Evolutionary conservation across 768 basidiomycete species (phyloP).

Genomic region (Hygrophorus russula): DNA sequence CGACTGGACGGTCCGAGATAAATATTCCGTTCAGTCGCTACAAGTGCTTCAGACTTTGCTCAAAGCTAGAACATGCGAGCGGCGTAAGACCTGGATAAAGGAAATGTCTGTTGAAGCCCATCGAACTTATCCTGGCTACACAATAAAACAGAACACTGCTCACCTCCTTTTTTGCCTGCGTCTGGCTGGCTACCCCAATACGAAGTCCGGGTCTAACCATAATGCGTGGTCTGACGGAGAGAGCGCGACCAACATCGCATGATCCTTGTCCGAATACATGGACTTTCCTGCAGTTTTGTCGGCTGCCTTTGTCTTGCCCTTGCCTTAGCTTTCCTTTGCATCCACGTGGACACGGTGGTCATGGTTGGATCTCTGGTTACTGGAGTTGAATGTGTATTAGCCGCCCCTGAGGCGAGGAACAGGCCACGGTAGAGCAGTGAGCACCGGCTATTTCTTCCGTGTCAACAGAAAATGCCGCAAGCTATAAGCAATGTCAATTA

Average conservation of each 20-base stretch:
- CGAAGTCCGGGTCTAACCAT: conserved; percentile 50
- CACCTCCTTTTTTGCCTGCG: neutral
- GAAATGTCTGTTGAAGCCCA: conserved; percentile 38
- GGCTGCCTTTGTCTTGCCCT: neutral
- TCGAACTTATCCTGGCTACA: conserved; percentile 8
- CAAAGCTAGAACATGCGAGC: conserved; percentile 23
- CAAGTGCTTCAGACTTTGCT: conserved; percentile 28
- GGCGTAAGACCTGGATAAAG: conserved; percentile 37
- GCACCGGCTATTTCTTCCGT: neutral
- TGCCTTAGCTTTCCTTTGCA: neutral
- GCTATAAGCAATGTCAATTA: neutral
- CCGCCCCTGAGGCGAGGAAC: too few species aligned
- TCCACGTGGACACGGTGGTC: too few species aligned
- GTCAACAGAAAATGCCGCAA: neutral
- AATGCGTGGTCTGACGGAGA: conserved; percentile 63
- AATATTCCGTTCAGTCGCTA: conserved; percentile 60
- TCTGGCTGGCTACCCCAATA: conserved; percentile 20
- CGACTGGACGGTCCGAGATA: conserved; percentile 31
- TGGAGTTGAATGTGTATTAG: neutral
- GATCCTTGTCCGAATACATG: conserved; percentile 26
- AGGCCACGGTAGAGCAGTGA: too few species aligned
- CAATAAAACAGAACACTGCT: conserved; percentile 24
- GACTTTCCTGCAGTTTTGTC: neutral
- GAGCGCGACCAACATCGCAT: conserved; percentile 38
- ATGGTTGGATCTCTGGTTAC: neutral